Conservation (phyloP, 2,329 filamentous ascomycete species). For the Epichloe gansuensis region DNA sequence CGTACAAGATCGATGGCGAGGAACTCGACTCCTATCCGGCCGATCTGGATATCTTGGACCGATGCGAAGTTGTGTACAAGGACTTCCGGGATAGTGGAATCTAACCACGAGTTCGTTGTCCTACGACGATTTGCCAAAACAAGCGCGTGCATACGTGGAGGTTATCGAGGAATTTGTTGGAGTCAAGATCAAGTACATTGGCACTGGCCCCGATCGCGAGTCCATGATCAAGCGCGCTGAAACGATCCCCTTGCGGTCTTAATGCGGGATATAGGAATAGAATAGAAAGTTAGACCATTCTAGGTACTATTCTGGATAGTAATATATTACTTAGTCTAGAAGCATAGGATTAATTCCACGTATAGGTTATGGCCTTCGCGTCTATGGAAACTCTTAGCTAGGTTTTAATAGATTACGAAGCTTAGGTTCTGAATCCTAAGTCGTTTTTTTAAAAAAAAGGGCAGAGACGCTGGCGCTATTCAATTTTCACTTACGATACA, state of each 20-base stretch:
- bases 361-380: too few relatives aligned
- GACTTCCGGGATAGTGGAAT: slow-evolving; percentile 58
- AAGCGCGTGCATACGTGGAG: slow-evolving; percentile 52
- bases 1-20: slow-evolving; percentile 11
- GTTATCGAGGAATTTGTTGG: slow-evolving; percentile 31
- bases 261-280: neutral
- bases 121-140: slow-evolving; percentile 50
- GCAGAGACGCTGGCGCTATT: too few relatives aligned
- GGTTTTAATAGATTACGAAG: too few relatives aligned
- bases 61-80: slow-evolving; percentile 53
- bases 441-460: too few relatives aligned
- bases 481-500: too few relatives aligned
- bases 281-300: too few relatives aligned
- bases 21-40: slow-evolving; percentile 45
- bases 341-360: too few relatives aligned
- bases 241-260: neutral
- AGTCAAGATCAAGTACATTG: slow-evolving; percentile 40
- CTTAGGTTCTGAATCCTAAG: too few relatives aligned
- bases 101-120: slow-evolving; percentile 47
- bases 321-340: too few relatives aligned
- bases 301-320: too few relatives aligned
- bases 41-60: slow-evolving; percentile 44
- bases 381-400: too few relatives aligned
- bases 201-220: slow-evolving; percentile 53
- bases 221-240: slow-evolving; percentile 40